Evolutionary conservation across 176 grass and related monocot species (phyloP).

Genomic region (barley (Hordeum vulgare)): DNA sequence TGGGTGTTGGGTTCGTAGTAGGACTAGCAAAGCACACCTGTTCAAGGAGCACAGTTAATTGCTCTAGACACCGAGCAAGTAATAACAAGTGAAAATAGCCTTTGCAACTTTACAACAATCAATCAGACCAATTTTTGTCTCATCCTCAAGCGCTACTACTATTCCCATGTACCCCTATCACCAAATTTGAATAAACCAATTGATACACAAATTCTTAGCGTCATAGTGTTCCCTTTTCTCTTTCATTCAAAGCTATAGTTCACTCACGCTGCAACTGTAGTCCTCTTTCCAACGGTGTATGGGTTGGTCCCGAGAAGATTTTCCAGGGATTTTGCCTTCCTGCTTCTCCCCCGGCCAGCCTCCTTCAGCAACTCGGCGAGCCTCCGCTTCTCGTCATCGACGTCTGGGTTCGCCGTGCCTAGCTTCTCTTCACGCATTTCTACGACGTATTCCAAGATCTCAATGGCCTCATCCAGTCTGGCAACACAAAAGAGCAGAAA

Average conservation of each 20-base stretch:
- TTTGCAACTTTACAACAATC: conserved; percentile 48
- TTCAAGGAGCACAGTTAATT: not conserved
- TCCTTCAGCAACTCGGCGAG: conserved; percentile 79
- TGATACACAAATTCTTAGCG: conserved; percentile 21
- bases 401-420: conserved; percentile 92
- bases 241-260: not conserved
- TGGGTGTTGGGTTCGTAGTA: not conserved
- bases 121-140: conserved; percentile 33
- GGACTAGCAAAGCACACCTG: not conserved
- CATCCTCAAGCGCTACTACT: conserved; percentile 19
- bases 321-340: conserved; percentile 71
- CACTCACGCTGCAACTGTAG: conserved; percentile 36
- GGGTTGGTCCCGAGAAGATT: conserved; percentile 77
- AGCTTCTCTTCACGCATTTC: conserved; percentile 91
- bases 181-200: conserved; percentile 28
- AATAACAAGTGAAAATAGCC: conserved; percentile 8
- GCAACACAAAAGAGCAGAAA: conserved; percentile 13
- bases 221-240: not conserved
- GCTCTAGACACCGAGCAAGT: conserved; percentile 11
- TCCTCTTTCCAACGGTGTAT: conserved; percentile 35
- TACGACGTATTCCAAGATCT: conserved; percentile 86
- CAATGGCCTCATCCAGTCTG: conserved; percentile 87
- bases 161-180: conserved; percentile 17
- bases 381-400: conserved; percentile 87
- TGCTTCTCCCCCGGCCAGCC: conserved; percentile 81